Percentiles rank a stretch among this genome's conserved stretches.
These are phyloP conservation scores for Tylopilus sp. DNA, from an alignment of 768 basidiomycete species.

Conservation along the genomic window DNA sequence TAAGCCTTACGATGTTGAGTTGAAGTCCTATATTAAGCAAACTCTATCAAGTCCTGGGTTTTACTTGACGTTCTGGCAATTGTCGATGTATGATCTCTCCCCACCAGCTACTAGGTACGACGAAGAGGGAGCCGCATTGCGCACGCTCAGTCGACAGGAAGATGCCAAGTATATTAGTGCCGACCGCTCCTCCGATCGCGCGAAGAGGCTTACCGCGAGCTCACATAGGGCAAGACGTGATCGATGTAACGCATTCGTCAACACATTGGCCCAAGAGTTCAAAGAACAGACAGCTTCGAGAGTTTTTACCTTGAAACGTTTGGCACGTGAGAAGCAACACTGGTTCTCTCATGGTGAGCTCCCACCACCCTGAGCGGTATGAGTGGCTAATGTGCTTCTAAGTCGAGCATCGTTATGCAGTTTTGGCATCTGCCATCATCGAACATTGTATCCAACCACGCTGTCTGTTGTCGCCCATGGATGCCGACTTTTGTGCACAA, in stretches of 20 bases:
- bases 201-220: slow-evolving; percentile 52
- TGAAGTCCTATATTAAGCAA: slow-evolving; percentile 3
- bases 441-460: slow-evolving; percentile 94
- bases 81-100: slow-evolving; percentile 84
- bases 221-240: slow-evolving; percentile 62
- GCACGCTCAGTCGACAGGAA: slow-evolving; percentile 63
- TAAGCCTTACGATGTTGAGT: slow-evolving; percentile 36
- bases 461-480: slow-evolving; percentile 91
- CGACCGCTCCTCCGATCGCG: slow-evolving; percentile 69
- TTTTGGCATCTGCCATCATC: slow-evolving; percentile 62
- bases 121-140: slow-evolving; percentile 63
- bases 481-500: slow-evolving; percentile 91
- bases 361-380: neutral
- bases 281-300: slow-evolving; percentile 74
- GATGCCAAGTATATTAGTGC: slow-evolving; percentile 59
- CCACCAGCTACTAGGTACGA: slow-evolving; percentile 78
- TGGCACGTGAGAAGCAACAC: slow-evolving; percentile 72
- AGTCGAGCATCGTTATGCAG: slow-evolving; percentile 37
- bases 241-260: slow-evolving; percentile 58
- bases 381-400: slow-evolving; percentile 5
- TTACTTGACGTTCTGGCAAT: slow-evolving; percentile 96
- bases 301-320: slow-evolving; percentile 70
- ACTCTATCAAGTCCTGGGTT: slow-evolving; percentile 70
- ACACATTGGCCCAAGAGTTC: slow-evolving; percentile 61
- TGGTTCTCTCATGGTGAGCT: slow-evolving; percentile 72